Conservation (phyloP, 139 green algal species). For the Asterochloris erici region DNA sequence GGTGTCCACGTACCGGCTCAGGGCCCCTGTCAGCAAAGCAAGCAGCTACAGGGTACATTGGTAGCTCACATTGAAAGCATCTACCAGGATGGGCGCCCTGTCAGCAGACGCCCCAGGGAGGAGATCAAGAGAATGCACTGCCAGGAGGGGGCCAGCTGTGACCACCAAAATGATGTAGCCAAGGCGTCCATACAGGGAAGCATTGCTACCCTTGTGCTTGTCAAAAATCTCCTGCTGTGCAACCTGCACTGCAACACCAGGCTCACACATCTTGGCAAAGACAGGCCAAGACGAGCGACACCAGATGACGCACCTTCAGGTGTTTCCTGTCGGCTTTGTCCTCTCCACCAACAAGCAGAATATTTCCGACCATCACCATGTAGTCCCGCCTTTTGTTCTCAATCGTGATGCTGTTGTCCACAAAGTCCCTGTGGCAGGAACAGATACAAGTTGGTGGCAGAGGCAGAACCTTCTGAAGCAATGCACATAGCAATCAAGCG, state of each 20-base stretch:
- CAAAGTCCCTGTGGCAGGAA: neutral
- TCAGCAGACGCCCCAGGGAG: too few relatives aligned
- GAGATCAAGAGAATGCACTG: neutral
- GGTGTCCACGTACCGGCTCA: too few relatives aligned
- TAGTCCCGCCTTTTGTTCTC: slow-evolving; percentile 1
- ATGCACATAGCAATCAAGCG: neutral
- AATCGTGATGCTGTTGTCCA: slow-evolving; percentile 6
- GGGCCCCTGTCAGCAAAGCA: too few relatives aligned
- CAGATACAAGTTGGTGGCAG: neutral
- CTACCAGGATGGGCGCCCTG: too few relatives aligned
- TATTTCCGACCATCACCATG: slow-evolving; percentile 1
- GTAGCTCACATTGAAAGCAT: too few relatives aligned
- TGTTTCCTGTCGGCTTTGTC: neutral
- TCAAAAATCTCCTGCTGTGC: neutral
- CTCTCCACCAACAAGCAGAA: slow-evolving; percentile 13
- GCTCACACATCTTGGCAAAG: too few relatives aligned
- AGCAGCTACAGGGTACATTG: too few relatives aligned
- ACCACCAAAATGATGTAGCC: neutral
- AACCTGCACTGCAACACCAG: neutral
- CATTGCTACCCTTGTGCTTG: slow-evolving; percentile 9
- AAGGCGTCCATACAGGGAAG: slow-evolving; percentile 4
- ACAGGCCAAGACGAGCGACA: too few relatives aligned
- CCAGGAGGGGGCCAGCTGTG: neutral
- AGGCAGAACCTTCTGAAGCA: neutral
- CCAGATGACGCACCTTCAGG: too few relatives aligned